Conservation (phyloP, 352 stramenopile genomes). For the Pythium coloratum region DNA sequence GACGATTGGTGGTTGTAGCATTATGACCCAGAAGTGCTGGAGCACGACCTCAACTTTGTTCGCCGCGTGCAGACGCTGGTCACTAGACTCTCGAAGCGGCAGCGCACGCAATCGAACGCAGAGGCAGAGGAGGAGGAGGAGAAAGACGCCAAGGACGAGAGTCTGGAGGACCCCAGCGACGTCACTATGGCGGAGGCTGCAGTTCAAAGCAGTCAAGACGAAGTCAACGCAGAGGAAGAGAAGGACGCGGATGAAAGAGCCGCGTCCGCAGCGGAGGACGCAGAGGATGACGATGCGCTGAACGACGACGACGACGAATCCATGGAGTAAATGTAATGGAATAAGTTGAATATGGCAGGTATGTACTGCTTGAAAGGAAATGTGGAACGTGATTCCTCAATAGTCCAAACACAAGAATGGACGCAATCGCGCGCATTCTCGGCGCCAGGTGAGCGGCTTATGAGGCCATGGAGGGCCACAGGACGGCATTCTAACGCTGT, state of each 20-base stretch:
- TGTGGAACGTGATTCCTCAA: background rate
- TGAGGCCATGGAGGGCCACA: background rate
- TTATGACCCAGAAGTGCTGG: conserved; percentile 43
- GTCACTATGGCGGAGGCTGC: background rate
- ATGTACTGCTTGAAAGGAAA: background rate
- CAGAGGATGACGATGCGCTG: background rate
- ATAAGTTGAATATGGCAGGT: background rate
- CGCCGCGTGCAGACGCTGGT: conserved; percentile 56
- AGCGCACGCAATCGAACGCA: conserved; percentile 25
- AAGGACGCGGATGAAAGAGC: background rate
- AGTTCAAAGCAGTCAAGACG: background rate
- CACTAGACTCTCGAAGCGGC: conserved; percentile 37
- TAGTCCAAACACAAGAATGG: conserved; percentile 1
- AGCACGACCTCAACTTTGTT: conserved; percentile 59
- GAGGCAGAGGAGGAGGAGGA: conserved; percentile 5
- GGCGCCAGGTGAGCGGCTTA: conserved; percentile 12
- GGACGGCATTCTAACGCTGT: background rate
- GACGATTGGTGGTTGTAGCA: conserved; percentile 31
- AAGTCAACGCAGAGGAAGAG: background rate
- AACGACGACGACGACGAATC: conserved; percentile 1
- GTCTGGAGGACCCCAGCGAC: background rate
- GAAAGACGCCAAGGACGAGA: conserved; percentile 10
- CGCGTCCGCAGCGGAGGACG: background rate
- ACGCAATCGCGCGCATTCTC: conserved; percentile 20
- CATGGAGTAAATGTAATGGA: conserved; percentile 1